Conservation (phyloP, 2,329 filamentous ascomycete genomes). For the Aureobasidium sp. region DNA sequence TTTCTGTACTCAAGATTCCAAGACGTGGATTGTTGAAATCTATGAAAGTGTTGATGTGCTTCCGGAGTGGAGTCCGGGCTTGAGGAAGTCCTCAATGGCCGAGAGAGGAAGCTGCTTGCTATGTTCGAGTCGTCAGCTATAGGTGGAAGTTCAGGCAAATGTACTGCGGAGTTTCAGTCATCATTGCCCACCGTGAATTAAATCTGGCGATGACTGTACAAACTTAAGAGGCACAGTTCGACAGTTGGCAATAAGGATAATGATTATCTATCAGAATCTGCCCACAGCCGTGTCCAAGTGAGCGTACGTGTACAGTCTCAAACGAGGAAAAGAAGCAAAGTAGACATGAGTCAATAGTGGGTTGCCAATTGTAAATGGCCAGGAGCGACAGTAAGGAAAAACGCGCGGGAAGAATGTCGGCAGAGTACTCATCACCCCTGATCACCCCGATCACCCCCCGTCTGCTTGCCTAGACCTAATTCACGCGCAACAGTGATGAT, state of each 20-base stretch:
- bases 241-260: neutral
- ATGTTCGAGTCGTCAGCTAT: neutral
- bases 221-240: neutral
- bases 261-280: neutral
- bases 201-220: neutral
- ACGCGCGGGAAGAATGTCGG: neutral
- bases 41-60: neutral
- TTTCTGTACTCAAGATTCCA: neutral
- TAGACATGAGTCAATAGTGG: neutral
- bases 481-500: constrained; percentile 1
- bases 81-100: neutral
- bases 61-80: neutral
- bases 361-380: neutral
- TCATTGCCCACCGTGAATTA: neutral
- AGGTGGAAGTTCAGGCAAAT: neutral
- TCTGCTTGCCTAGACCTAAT: neutral
- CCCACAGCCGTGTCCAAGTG: neutral
- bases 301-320: neutral
- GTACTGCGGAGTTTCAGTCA: neutral
- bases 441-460: neutral
- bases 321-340: neutral
- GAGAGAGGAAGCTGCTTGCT: neutral
- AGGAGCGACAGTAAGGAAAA: neutral
- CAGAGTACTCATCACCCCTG: neutral
- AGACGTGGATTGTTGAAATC: no score